These are phyloP conservation scores for Scytalidium lignicola DNA, from an alignment of 2,329 filamentous ascomycete species.

Conservation along the genomic window DNA sequence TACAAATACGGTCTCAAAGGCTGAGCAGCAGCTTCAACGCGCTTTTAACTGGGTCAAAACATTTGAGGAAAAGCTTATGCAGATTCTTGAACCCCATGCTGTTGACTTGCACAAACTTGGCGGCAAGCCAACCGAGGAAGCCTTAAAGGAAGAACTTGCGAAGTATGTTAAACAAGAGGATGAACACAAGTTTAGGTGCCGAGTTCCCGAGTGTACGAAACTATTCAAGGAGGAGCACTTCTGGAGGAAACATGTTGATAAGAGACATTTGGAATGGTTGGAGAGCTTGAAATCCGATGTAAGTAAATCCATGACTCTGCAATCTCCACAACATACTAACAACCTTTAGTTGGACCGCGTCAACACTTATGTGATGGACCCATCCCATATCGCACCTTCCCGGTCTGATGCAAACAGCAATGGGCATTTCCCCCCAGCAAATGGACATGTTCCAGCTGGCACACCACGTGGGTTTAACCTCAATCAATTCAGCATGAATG, in stretches of 20 bases:
- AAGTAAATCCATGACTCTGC: slow-evolving; percentile 31
- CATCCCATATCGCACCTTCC: slow-evolving; percentile 88
- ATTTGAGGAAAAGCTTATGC: slow-evolving; percentile 92
- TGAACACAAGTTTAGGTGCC: slow-evolving; percentile 94
- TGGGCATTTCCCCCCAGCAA: slow-evolving; percentile 83
- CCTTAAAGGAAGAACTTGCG: slow-evolving; percentile 74
- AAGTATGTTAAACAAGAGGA: slow-evolving; percentile 97
- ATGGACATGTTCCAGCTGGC: slow-evolving; percentile 69
- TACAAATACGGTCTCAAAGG: slow-evolving; percentile 61
- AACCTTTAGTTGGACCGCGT: slow-evolving; percentile 70
- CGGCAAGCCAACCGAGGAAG: slow-evolving; percentile 80
- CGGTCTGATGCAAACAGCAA: slow-evolving; percentile 93
- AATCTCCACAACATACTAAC: slow-evolving; percentile 28
- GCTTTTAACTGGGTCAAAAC: slow-evolving; percentile 99
- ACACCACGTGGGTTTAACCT: slow-evolving; percentile 92
- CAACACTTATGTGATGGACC: slow-evolving; percentile 91
- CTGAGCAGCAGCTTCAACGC: slow-evolving; percentile 85
- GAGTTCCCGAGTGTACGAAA: slow-evolving; percentile 92
- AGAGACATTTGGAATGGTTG: slow-evolving; percentile 86
- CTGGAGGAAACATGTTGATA: slow-evolving; percentile 97
- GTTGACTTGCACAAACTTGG: slow-evolving; percentile 88
- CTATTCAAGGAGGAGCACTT: slow-evolving; percentile 96
- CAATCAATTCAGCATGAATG: slow-evolving; percentile 60
- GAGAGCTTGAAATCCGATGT: slow-evolving; percentile 79
- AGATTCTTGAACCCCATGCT: slow-evolving; percentile 85